phyloP scores from a whole-genome alignment of 2,329 filamentous ascomycete genomes.

The Verticillium nubilum region DNA sequence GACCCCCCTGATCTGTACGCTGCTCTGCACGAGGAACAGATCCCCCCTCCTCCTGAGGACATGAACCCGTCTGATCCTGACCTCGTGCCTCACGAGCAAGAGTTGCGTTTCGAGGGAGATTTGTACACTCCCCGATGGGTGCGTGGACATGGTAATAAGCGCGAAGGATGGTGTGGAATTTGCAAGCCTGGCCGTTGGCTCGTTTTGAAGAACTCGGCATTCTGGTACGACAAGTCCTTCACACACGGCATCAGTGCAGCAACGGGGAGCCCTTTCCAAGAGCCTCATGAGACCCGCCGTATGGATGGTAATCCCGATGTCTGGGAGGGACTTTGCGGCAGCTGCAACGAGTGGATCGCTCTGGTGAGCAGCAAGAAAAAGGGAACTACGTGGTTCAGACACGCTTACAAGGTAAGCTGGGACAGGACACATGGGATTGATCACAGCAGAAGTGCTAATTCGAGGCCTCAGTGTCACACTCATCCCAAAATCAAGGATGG shows the following conservation, averaged over 20 bases:
- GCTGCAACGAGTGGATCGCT: conserved; percentile 75
- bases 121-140: conserved; percentile 82
- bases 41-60: conserved; percentile 70
- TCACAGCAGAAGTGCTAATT: conserved; percentile 15
- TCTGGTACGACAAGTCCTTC: conserved; percentile 91
- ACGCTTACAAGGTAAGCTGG: conserved; percentile 74
- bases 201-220: conserved; percentile 83
- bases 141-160: conserved; percentile 78
- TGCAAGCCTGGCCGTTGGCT: conserved; percentile 84
- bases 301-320: conserved; percentile 78
- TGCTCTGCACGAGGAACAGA: conserved; percentile 67
- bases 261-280: conserved; percentile 72
- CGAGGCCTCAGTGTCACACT: conserved; percentile 54
- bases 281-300: conserved; percentile 67
- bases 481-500: conserved; percentile 68
- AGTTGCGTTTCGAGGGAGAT: conserved; percentile 73
- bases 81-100: conserved; percentile 71
- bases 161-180: conserved; percentile 85
- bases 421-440: background rate
- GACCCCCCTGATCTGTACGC: conserved; percentile 74
- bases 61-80: conserved; percentile 76
- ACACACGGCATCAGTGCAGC: conserved; percentile 81
- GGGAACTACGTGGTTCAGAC: conserved; percentile 86
- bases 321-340: conserved; percentile 74
- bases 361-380: conserved; percentile 85